These are phyloP conservation scores for Mycena galopus DNA, from an alignment of 768 basidiomycete genomes.

Conservation along the genomic window DNA sequence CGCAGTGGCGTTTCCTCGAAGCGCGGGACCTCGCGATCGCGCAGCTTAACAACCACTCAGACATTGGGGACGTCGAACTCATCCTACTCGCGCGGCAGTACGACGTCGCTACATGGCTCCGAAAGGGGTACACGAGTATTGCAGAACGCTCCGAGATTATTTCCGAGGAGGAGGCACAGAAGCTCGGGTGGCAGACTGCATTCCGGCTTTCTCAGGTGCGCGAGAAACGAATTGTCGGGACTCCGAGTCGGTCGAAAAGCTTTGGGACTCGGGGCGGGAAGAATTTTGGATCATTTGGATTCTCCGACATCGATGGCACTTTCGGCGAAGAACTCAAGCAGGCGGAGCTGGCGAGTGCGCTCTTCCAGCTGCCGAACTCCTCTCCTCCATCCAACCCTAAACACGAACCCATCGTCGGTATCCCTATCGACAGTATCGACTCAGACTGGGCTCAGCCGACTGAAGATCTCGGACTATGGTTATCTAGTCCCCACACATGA, in stretches of 20 bases:
- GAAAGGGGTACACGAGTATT: constrained; percentile 45
- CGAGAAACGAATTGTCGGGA: constrained; percentile 6
- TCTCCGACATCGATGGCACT: neutral
- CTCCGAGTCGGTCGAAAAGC: too few species aligned
- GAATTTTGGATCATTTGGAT: neutral
- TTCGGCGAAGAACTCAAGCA: constrained; percentile 26
- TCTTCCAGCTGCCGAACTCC: neutral
- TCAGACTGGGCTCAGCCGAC: too few species aligned
- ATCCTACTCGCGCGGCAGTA: constrained; percentile 47
- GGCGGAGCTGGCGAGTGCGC: constrained; percentile 18
- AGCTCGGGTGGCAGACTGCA: constrained; percentile 24
- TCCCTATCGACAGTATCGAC: too few species aligned
- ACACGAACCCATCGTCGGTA: too few species aligned
- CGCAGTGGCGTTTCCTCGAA: constrained; percentile 45
- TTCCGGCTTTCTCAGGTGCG: constrained; percentile 22
- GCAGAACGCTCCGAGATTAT: constrained; percentile 40
- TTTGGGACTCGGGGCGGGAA: too few species aligned
- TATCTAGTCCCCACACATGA: too few species aligned
- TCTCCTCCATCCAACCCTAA: too few species aligned
- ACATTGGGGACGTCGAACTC: constrained; percentile 42
- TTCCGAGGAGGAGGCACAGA: constrained; percentile 28
- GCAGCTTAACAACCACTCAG: constrained; percentile 28
- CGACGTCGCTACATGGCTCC: constrained; percentile 50
- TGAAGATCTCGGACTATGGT: too few species aligned
- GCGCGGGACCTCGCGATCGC: constrained; percentile 43